Evolutionary conservation across 202 grass and related monocot genomes (phyloP).

Genomic region (Setaria viridis): DNA sequence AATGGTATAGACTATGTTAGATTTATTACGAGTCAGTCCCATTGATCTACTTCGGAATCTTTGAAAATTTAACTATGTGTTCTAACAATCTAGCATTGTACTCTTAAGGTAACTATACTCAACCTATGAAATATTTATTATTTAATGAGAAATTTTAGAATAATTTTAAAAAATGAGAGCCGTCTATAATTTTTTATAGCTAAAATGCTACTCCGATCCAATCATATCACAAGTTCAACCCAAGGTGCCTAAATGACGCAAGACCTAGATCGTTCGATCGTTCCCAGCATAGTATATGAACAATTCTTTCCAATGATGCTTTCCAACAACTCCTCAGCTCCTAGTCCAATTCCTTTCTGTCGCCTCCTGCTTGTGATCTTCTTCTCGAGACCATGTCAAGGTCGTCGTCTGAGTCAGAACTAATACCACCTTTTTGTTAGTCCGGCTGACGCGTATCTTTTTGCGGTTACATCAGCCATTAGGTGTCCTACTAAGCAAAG

Average conservation of each 20-base stretch:
- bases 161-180: too few relatives aligned
- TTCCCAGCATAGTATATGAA: conserved; percentile 31
- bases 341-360: conserved; percentile 43
- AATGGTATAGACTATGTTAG: neutral
- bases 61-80: too few relatives aligned
- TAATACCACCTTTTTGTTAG: neutral
- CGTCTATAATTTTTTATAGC: too few relatives aligned
- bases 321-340: conserved; percentile 41
- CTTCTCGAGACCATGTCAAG: conserved; percentile 20
- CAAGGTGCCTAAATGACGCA: conserved; percentile 33
- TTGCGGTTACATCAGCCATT: conserved; percentile 53
- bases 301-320: conserved; percentile 35
- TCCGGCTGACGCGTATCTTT: conserved; percentile 30
- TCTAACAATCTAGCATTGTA: too few relatives aligned
- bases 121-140: too few relatives aligned
- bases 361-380: conserved; percentile 33
- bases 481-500: conserved; percentile 27
- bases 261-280: neutral
- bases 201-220: too few relatives aligned
- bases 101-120: too few relatives aligned
- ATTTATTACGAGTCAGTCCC: too few relatives aligned
- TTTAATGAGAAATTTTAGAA: too few relatives aligned
- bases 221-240: too few relatives aligned
- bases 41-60: too few relatives aligned
- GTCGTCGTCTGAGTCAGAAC: conserved; percentile 30